phyloP scores from a whole-genome alignment of 2,329 filamentous ascomycete genomes.

The Coleophoma cylindrospora region DNA sequence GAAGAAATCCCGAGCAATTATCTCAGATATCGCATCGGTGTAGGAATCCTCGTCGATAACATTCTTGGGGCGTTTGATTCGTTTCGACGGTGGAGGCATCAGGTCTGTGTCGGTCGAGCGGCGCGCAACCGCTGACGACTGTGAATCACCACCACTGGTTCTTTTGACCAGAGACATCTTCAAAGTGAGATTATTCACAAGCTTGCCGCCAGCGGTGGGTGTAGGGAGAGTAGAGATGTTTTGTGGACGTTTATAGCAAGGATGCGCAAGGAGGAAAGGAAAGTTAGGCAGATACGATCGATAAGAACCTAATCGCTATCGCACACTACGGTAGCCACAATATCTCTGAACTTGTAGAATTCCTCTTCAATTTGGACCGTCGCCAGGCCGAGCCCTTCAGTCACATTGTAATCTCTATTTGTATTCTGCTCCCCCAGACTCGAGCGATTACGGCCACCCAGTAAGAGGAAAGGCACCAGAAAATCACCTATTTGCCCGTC shows the following conservation, averaged over 20 bases:
- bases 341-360: neutral
- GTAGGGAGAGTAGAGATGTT: too few species aligned
- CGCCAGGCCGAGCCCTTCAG: too few species aligned
- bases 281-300: neutral
- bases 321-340: too few species aligned
- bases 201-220: too few species aligned
- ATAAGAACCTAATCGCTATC: too few species aligned
- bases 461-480: neutral
- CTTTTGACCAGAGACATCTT: too few species aligned
- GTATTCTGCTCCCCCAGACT: too few species aligned
- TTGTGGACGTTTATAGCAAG: too few species aligned
- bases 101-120: constrained; percentile 60
- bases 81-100: constrained; percentile 90
- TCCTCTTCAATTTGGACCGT: neutral
- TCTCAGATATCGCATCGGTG: constrained; percentile 82
- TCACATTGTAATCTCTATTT: too few species aligned
- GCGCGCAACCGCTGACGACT: constrained; percentile 57
- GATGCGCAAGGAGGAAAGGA: neutral
- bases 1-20: constrained; percentile 96
- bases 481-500: neutral
- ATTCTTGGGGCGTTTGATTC: constrained; percentile 84
- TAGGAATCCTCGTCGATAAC: constrained; percentile 94
- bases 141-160: too few species aligned
- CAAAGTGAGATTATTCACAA: too few species aligned
- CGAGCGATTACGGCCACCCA: neutral